Evolutionary conservation across 1,284 basidiomycete genomes (phyloP).

Genomic region (Trametes pubescens): DNA sequence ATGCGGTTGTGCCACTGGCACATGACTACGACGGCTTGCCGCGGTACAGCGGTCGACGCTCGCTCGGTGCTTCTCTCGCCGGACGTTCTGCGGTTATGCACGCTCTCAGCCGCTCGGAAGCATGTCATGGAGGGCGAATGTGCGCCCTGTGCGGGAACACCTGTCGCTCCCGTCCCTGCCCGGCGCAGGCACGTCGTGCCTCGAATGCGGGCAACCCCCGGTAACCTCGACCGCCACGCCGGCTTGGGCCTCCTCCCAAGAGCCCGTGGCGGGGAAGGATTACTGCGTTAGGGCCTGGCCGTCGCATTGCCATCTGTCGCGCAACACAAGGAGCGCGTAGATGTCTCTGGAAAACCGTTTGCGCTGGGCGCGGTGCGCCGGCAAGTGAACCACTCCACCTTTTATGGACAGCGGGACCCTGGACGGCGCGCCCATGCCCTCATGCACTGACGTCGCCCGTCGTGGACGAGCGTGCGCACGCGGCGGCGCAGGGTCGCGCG

Average conservation of each 20-base stretch:
- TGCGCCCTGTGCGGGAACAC: not conserved
- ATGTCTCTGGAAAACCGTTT: not conserved
- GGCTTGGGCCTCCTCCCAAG: not conserved
- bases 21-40: not conserved
- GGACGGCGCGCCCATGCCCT: not conserved
- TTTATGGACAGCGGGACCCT: not conserved
- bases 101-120: not conserved
- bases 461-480: slow-evolving; percentile 1
- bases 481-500: not conserved
- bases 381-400: not conserved
- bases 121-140: not conserved
- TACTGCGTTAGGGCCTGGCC: not conserved
- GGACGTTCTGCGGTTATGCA: not conserved
- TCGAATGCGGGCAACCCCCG: not conserved
- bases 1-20: not conserved
- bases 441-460: not conserved
- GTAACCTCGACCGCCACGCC: not conserved
- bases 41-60: not conserved
- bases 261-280: not conserved
- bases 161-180: not conserved
- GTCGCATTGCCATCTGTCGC: not conserved
- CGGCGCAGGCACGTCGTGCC: not conserved
- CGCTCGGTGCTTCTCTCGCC: not conserved
- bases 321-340: not conserved
- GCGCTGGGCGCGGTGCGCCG: not conserved